Percentiles rank a stretch among this genome's conserved stretches.
Evolutionary conservation across 176 grass and related monocot genomes (phyloP).

Genomic region (barley (Hordeum vulgare)): DNA sequence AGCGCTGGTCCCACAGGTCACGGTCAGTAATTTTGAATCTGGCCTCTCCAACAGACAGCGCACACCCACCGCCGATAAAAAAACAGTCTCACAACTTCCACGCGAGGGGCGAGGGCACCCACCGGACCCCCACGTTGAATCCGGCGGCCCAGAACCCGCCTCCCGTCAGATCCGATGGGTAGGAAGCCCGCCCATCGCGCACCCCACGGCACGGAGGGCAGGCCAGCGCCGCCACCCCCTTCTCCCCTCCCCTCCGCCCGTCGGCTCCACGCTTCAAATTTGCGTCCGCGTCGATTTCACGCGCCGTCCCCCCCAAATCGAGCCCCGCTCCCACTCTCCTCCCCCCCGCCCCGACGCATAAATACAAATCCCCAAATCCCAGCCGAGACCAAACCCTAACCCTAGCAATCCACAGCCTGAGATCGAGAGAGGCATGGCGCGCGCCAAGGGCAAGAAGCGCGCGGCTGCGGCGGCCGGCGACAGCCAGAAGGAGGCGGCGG

Average conservation of each 20-base stretch:
- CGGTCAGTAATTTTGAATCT: neutral
- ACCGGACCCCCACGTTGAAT: neutral
- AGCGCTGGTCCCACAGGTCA: neutral
- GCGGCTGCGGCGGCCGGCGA: slow-evolving; percentile 8
- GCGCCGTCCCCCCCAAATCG: slow-evolving; percentile 28
- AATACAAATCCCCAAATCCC: neutral
- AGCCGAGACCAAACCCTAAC: slow-evolving; percentile 36
- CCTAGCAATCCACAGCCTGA: slow-evolving; percentile 5
- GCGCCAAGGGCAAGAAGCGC: slow-evolving; percentile 41
- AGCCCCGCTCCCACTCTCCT: neutral
- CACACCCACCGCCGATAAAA: neutral
- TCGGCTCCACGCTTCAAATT: slow-evolving; percentile 53
- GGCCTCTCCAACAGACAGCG: neutral
- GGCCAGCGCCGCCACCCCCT: neutral
- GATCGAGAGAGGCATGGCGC: slow-evolving; percentile 26
- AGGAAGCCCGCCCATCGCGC: neutral
- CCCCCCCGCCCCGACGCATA: neutral
- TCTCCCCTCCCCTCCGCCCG: too few relatives aligned
- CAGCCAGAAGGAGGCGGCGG: neutral
- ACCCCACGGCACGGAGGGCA: neutral
- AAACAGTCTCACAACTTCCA: neutral
- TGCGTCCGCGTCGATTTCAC: slow-evolving; percentile 44
- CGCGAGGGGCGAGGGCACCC: neutral
- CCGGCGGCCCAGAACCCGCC: neutral
- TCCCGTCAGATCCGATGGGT: neutral